Conservation (phyloP, 225 moss, liverwort and hornwort species). For the Climacium dendroides region DNA sequence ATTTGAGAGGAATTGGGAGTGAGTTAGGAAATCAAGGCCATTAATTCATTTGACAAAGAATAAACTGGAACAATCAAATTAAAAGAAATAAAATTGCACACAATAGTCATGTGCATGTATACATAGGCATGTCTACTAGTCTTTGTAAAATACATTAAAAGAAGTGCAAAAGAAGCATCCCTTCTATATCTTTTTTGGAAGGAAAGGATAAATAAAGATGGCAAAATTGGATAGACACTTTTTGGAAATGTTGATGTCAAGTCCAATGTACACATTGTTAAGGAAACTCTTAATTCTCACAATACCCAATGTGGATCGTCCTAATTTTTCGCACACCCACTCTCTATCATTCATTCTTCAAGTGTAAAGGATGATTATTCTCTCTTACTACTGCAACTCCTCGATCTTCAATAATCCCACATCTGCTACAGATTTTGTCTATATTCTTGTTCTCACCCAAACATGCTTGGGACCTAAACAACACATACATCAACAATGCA, state of each 20-base stretch:
- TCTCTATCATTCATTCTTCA: neutral
- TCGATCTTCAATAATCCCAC: neutral
- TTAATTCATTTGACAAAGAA: neutral
- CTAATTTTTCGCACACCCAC: neutral
- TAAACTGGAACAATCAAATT: too few relatives aligned
- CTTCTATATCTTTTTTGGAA: neutral
- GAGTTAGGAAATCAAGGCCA: neutral
- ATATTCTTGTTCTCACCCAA: neutral
- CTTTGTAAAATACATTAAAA: neutral
- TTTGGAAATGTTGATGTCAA: fast-evolving
- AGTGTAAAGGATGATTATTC: neutral
- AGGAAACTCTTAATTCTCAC: neutral
- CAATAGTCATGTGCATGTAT: fast-evolving
- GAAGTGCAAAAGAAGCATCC: neutral
- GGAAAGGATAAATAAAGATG: neutral
- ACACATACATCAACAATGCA: too few relatives aligned
- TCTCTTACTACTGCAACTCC: fast-evolving
- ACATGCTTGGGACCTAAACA: fast-evolving
- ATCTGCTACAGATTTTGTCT: too few relatives aligned
- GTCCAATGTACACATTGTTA: too few relatives aligned
- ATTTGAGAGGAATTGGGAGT: neutral
- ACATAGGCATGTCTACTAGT: fast-evolving
- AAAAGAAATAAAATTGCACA: neutral
- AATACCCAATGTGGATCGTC: neutral
- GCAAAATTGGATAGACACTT: neutral